Percentiles rank a stretch among this genome's conserved stretches.
Evolutionary conservation across 371 early-diverging fungal species (phyloP).

Genomic region (Circinella minor): DNA sequence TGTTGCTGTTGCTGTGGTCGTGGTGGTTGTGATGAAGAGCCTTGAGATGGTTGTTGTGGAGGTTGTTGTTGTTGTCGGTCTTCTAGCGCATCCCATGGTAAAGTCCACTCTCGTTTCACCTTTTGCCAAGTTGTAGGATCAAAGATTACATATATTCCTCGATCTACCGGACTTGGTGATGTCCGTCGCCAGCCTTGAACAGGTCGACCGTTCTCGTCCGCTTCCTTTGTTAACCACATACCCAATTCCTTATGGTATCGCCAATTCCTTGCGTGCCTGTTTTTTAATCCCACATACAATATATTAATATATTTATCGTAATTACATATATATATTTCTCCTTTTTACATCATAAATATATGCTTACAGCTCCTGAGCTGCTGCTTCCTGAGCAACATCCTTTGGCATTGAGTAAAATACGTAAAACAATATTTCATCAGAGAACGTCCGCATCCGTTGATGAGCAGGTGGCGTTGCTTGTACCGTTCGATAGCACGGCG

Average conservation of each 20-base stretch:
- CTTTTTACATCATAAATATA: no score
- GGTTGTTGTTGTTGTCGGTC: constrained; percentile 58
- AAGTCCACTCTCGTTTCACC: constrained; percentile 81
- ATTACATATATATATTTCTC: no score
- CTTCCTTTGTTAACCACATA: constrained; percentile 82
- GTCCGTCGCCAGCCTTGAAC: constrained; percentile 39
- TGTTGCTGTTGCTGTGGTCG: constrained; percentile 13
- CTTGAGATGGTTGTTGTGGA: constrained; percentile 9
- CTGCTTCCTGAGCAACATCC: constrained; percentile 85
- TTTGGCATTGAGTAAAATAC: constrained; percentile 92
- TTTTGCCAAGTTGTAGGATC: constrained; percentile 83
- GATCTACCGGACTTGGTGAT: constrained; percentile 62
- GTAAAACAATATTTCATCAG: constrained; percentile 94
- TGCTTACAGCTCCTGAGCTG: constrained; percentile 86
- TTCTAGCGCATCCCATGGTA: constrained; percentile 82
- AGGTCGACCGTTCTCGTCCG: constrained; percentile 36
- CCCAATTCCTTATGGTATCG: constrained; percentile 86
- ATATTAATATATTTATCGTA: no score
- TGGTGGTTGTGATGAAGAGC: constrained; percentile 14
- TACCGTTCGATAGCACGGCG: constrained; percentile 69
- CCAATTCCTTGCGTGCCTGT: constrained; percentile 81
- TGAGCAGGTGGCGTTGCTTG: constrained; percentile 71
- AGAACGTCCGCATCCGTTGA: constrained; percentile 66
- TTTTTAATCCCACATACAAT: no score
- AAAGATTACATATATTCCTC: constrained; percentile 82